Conservation (phyloP, 495 filamentous ascomycete genomes). For the Penicillium paradoxum region DNA sequence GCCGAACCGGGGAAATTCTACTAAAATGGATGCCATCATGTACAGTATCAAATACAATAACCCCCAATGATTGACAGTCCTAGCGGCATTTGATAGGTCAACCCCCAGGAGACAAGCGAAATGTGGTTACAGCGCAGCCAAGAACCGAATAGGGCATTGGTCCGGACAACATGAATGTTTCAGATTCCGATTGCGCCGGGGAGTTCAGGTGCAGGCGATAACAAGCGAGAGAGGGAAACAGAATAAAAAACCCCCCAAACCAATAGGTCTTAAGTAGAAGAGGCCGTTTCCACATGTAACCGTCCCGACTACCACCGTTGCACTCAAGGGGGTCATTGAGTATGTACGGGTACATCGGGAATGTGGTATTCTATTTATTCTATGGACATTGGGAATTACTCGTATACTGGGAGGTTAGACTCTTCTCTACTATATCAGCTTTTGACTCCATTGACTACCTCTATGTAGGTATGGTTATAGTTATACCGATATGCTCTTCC, state of each 20-base stretch:
- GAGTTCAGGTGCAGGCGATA: not conserved
- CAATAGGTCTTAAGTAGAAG: slow-evolving; percentile 4
- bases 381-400: no score
- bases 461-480: no score
- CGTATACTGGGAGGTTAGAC: no score
- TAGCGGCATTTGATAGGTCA: not conserved
- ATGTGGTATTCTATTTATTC: not conserved
- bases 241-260: slow-evolving; percentile 9
- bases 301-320: slow-evolving; percentile 42
- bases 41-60: not conserved
- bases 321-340: slow-evolving; percentile 33
- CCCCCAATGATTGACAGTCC: not conserved
- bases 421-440: no score
- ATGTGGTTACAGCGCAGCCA: not conserved
- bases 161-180: slow-evolving; percentile 2
- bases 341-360: slow-evolving; percentile 17
- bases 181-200: not conserved
- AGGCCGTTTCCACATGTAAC: slow-evolving; percentile 30
- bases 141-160: not conserved
- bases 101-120: not conserved
- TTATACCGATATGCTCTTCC: no score
- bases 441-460: no score
- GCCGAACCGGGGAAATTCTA: not conserved
- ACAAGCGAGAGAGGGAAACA: not conserved
- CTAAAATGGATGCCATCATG: no score